Base-by-base conservation (phyloP, 768 basidiomycete genomes). In the Boletus vermiculosoides region DNA sequence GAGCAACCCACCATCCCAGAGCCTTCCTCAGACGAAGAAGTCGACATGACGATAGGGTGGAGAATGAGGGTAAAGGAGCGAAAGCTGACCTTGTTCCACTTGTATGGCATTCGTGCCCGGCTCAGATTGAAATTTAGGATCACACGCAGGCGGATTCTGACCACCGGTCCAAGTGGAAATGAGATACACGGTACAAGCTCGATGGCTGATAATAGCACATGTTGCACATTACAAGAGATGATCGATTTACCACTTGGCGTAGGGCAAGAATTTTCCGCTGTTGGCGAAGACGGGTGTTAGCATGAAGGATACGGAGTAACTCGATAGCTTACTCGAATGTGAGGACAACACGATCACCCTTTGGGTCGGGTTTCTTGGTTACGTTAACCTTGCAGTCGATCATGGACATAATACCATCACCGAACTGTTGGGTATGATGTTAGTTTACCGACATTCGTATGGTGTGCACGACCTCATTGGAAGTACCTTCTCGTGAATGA, bases 331-430 rank as follows among this genome's bases (percentile, higher is more conserved):
- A 92, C 90, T 92, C 88, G 60, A 91, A 90, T 2, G 86, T 91
- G 57, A 92, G 75, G 18, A 90, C 64, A 10, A 91, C 86, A 44
- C 90, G 87, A 63, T 92, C 89, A 36, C 90, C 90, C 65, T 86
- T 88, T 16, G 88, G 88, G 63, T 91, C 83, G 16, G 79, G 77
- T 69, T 92, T 91, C 74, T 77, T 83, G 58, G 82, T 76, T 45
- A 92, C 76, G 46, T 77, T 78, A 58, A 92, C 78, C 62, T 82
- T 85, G 72, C 90, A 92, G 69, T 92, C 90, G 55, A 92, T 90
- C 87, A 92, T 89, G 20, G 87, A 88, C 88, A 92, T 91, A 58
- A 92, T 92, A 5, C 90, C 90, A 64, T 92, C 90, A 6, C 90
- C 90, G 60, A 91, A 92, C 87, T 89, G 49, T 12, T 10, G 8